These are phyloP conservation scores for Solanum hybrid DNA, from an alignment of 305 asterid genomes.

Conservation along the genomic window DNA sequence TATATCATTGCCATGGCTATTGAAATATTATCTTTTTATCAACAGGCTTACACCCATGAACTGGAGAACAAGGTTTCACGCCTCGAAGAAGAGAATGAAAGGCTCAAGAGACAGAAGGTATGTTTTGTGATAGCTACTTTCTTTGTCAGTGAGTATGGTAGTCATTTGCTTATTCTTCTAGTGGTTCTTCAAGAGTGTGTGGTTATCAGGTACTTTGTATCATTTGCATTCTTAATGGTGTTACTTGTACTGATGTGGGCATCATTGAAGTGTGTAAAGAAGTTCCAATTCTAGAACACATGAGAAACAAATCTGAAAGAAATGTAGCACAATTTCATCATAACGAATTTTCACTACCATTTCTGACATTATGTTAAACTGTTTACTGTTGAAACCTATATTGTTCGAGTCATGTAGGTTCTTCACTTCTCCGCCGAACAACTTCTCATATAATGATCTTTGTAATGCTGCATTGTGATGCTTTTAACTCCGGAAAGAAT, in stretches of 20 bases:
- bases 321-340: neutral
- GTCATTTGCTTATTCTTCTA: neutral
- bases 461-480: neutral
- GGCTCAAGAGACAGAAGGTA: conserved; percentile 80
- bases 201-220: neutral
- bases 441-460: neutral
- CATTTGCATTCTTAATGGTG: neutral
- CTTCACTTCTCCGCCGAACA: neutral
- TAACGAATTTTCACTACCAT: neutral
- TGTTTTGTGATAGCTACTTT: conserved; percentile 11
- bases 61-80: conserved; percentile 87
- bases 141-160: neutral
- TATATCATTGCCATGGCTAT: neutral
- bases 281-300: neutral
- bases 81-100: conserved; percentile 83
- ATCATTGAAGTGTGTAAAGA: neutral
- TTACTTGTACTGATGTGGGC: neutral
- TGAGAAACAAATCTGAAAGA: neutral
- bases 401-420: neutral
- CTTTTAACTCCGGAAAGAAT: neutral
- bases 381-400: neutral
- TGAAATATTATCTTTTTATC: conserved; percentile 12
- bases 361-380: neutral
- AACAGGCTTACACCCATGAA: conserved; percentile 94
- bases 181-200: neutral